Evolutionary conservation across 2,329 filamentous ascomycete species (phyloP).

Genomic region (Aspergillus chevalieri): DNA sequence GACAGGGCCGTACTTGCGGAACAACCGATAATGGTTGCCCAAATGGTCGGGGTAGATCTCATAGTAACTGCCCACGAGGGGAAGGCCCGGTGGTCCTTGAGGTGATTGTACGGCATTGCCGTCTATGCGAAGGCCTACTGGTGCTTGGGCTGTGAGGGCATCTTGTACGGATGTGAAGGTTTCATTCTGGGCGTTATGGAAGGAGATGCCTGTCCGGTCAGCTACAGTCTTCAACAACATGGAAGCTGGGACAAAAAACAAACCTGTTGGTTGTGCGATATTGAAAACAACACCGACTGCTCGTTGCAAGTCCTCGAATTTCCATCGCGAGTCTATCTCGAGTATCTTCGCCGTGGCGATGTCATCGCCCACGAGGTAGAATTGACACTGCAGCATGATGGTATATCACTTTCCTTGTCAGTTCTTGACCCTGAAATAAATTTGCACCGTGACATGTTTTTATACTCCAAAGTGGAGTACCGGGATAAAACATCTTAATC

Average conservation of each 20-base stretch:
- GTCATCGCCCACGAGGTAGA: conserved; percentile 16
- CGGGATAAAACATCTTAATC: neutral
- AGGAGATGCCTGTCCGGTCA: conserved; percentile 7
- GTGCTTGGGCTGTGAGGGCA: conserved; percentile 1
- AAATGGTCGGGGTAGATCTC: conserved; percentile 52
- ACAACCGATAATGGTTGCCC: conserved; percentile 50
- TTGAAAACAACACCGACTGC: conserved; percentile 46
- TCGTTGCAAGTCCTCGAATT: conserved; percentile 51
- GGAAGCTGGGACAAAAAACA: conserved; percentile 4
- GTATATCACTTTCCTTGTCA: neutral
- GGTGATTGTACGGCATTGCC: conserved; percentile 16
- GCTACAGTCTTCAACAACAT: neutral
- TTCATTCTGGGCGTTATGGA: conserved; percentile 4
- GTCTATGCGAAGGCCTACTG: conserved; percentile 17
- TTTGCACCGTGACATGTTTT: neutral
- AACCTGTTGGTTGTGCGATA: conserved; percentile 42
- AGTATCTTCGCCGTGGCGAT: conserved; percentile 45
- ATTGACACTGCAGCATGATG: neutral
- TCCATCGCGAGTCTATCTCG: conserved; percentile 37
- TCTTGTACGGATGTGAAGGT: conserved; percentile 5
- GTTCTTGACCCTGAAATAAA: neutral
- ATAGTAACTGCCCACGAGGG: conserved; percentile 46
- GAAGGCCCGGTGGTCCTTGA: conserved; percentile 15
- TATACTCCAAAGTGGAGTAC: neutral
- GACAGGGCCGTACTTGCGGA: conserved; percentile 46